phyloP scores from a whole-genome alignment of 2,329 filamentous ascomycete genomes.

The Ambrosiella beaveri region DNA sequence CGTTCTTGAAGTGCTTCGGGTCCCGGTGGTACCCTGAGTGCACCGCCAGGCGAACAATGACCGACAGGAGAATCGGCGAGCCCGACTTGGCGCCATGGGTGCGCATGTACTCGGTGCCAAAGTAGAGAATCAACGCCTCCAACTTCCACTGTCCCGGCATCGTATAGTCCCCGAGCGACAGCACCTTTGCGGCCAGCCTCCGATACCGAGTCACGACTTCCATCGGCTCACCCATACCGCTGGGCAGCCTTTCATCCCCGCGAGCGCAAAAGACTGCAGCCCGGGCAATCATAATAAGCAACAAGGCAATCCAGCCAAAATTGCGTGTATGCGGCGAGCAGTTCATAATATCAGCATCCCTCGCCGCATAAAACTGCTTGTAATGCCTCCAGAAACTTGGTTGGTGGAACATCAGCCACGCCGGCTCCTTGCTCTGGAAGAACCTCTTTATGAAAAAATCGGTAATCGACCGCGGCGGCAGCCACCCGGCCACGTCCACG shows the following conservation, averaged over 20 bases:
- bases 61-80: constrained; percentile 18
- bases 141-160: constrained; percentile 17
- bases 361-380: constrained; percentile 17
- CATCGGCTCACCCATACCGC: constrained; percentile 14
- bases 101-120: constrained; percentile 17
- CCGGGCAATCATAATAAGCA: constrained; percentile 20
- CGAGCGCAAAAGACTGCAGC: constrained; percentile 17
- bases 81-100: constrained; percentile 16
- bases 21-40: constrained; percentile 43
- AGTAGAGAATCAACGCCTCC: constrained; percentile 18
- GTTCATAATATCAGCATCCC: constrained; percentile 13
- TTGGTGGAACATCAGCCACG: constrained; percentile 20
- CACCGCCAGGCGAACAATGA: constrained; percentile 26
- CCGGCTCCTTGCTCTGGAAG: constrained; percentile 18
- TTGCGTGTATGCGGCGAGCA: constrained; percentile 12
- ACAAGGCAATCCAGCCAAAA: constrained; percentile 18
- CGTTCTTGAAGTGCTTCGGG: constrained; percentile 27
- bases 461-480: constrained; percentile 16
- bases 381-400: constrained; percentile 18
- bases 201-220: constrained; percentile 16
- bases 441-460: constrained; percentile 18
- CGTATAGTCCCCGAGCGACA: constrained; percentile 19
- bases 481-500: constrained; percentile 13
- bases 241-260: constrained; percentile 14
- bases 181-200: constrained; percentile 17